Percentiles rank a stretch among this genome's conserved stretches.
These are phyloP conservation scores for Rickenella mellea DNA, from an alignment of 768 basidiomycete species.

Conservation along the genomic window DNA sequence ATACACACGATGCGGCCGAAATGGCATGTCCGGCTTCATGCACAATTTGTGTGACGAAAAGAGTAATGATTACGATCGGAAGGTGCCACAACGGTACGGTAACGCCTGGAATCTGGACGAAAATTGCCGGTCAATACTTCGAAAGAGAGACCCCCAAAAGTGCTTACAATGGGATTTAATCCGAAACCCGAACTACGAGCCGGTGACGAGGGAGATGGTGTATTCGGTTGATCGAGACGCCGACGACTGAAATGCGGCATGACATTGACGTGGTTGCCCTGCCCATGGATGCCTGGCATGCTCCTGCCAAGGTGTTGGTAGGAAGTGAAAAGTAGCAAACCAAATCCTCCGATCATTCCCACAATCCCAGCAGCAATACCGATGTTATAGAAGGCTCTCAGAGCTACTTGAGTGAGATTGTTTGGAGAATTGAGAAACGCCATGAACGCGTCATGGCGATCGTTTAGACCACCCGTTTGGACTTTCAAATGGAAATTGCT, in stretches of 20 bases:
- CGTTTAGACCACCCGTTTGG: conserved; percentile 43
- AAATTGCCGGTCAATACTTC: conserved; percentile 2
- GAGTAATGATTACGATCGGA: conserved; percentile 51
- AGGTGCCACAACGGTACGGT: conserved; percentile 71
- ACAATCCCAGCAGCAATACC: conserved; percentile 35
- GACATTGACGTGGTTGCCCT: conserved; percentile 7
- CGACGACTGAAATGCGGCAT: conserved; percentile 1
- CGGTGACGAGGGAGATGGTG: conserved; percentile 8
- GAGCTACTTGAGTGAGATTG: conserved; percentile 13
- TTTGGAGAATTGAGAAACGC: conserved; percentile 21
- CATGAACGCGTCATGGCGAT: conserved; percentile 34
- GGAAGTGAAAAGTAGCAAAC: conserved; percentile 28
- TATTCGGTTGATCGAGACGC: not conserved
- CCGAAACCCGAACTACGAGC: conserved; percentile 21
- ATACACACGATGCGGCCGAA: conserved; percentile 60
- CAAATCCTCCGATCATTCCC: conserved; percentile 38
- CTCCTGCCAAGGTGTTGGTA: conserved; percentile 1
- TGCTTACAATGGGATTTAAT: conserved; percentile 8
- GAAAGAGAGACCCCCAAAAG: not conserved
- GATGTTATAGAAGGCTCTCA: conserved; percentile 37
- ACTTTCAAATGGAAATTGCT: conserved; percentile 22
- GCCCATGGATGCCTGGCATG: conserved; percentile 24
- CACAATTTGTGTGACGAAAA: conserved; percentile 56
- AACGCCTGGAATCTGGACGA: conserved; percentile 64
- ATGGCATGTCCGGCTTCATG: conserved; percentile 80